Evolutionary conservation across 345 rosid genomes (phyloP).

Genomic region (Eucalyptus globulus): DNA sequence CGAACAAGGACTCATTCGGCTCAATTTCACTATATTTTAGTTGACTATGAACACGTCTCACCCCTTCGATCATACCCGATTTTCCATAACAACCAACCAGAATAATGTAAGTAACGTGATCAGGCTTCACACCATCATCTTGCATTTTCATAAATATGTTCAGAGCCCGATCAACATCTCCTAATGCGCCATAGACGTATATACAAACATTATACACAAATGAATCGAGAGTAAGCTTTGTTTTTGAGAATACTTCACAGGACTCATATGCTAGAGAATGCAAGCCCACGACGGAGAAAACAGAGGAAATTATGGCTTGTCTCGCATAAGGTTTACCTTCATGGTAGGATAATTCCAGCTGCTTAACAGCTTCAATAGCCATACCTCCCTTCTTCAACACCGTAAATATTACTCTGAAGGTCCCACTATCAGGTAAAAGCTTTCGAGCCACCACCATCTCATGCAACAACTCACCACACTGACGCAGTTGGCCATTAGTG

Average conservation of each 20-base stretch:
- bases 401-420: slow-evolving; percentile 54
- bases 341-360: slow-evolving; percentile 52
- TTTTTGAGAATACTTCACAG: slow-evolving; percentile 31
- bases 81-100: slow-evolving; percentile 65
- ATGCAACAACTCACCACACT: slow-evolving; percentile 58
- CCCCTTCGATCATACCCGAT: slow-evolving; percentile 84
- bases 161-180: slow-evolving; percentile 55
- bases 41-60: slow-evolving; percentile 51
- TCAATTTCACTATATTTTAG: slow-evolving; percentile 44
- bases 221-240: slow-evolving; percentile 22
- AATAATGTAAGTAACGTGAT: slow-evolving; percentile 48
- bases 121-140: slow-evolving; percentile 70
- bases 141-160: slow-evolving; percentile 67
- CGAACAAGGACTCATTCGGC: slow-evolving; percentile 45
- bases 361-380: slow-evolving; percentile 61
- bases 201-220: slow-evolving; percentile 65
- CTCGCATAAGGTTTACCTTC: slow-evolving; percentile 60
- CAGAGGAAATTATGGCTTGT: slow-evolving; percentile 41
- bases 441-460: slow-evolving; percentile 64
- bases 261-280: slow-evolving; percentile 40
- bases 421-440: slow-evolving; percentile 51
- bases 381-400: slow-evolving; percentile 63
- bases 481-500: slow-evolving; percentile 49
- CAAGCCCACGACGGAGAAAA: slow-evolving; percentile 66
- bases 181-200: slow-evolving; percentile 46